Base-by-base conservation (phyloP, 345 rosid genomes). In the Salix exigua region DNA sequence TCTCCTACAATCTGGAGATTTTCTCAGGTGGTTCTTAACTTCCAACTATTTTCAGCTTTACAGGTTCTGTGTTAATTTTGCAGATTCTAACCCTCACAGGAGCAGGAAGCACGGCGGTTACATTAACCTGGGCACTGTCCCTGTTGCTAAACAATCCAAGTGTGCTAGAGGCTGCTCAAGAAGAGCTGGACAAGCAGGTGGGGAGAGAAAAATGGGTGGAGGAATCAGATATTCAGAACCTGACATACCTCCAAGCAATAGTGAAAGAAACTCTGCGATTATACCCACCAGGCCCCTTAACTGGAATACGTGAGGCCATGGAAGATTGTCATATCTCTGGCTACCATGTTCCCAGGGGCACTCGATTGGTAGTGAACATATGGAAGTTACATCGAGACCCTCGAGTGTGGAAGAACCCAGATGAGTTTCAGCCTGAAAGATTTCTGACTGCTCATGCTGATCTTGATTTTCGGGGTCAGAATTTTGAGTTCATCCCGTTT, bases 251-350 rank as follows among this genome's bases (percentile, higher is more conserved):
- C 72, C 88, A 82, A 76, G 90, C 93, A 75, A 79, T 89, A 21
- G 75, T 90, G 60, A 92, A 92, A 61, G 97, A 92, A 81, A 82
- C 91, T 46, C 72, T 83, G 18, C 76, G 83, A 14, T 65, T 83
- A 42, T 83, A 83, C 70, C 88, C 82, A 18, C 80, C 78, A 4
- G 86, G 76, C 18, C 86, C 87, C 0, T 4, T 84, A 1, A 71
- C 83, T 5, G 82, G 83, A n/a, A 78, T 82, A 0, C 90, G 82
- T 13, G 86, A 85, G 77, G 83, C 88, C 53, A 58, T 68, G 23
- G 79, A 79, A 30, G 90, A 83, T 7, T 83, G 83, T 55, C 7
- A 17, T 16, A 42, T 85, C 13, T 38, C 26, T 10, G 87, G 83
- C 7, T 85, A 74, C 68, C 44, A 33, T 25, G 73, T 87, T 50